These are phyloP conservation scores for Daldinia vernicosa DNA, from an alignment of 495 filamentous ascomycete genomes.

Conservation along the genomic window DNA sequence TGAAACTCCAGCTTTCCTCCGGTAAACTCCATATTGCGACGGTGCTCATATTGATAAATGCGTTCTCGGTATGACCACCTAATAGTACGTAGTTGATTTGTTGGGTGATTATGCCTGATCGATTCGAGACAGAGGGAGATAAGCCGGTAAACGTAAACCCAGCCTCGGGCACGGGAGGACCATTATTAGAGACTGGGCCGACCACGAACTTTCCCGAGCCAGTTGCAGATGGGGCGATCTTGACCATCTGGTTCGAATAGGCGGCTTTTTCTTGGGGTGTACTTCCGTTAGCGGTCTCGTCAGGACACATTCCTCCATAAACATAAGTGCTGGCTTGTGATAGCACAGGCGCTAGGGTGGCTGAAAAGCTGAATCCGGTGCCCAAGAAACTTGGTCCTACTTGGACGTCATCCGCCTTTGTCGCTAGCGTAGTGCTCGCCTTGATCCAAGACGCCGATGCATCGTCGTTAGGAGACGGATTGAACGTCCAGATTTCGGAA, in stretches of 20 bases:
- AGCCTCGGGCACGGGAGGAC: conserved; percentile 78
- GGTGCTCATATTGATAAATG: conserved; percentile 93
- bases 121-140: conserved; percentile 62
- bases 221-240: conserved; percentile 58
- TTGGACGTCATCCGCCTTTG: conserved; percentile 39
- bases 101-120: conserved; percentile 65
- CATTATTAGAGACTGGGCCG: conserved; percentile 41
- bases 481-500: conserved; percentile 53
- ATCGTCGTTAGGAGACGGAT: conserved; percentile 27
- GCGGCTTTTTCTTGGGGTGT: conserved; percentile 70
- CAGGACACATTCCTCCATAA: conserved; percentile 92
- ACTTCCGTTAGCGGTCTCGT: conserved; percentile 50
- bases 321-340: conserved; percentile 66
- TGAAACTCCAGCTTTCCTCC: conserved; percentile 84
- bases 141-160: conserved; percentile 85
- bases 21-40: conserved; percentile 88
- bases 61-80: conserved; percentile 82
- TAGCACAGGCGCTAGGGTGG: conserved; percentile 58
- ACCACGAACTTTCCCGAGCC: conserved; percentile 28
- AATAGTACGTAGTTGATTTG: conserved; percentile 82
- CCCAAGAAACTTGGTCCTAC: conserved; percentile 73
- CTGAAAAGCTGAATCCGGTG: conserved; percentile 71
- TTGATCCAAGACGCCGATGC: conserved; percentile 43
- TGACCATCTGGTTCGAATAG: conserved; percentile 81
- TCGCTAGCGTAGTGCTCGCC: conserved; percentile 33